phyloP scores from a whole-genome alignment of 257 asterid genomes.

The Fraxinus cuspidata region DNA sequence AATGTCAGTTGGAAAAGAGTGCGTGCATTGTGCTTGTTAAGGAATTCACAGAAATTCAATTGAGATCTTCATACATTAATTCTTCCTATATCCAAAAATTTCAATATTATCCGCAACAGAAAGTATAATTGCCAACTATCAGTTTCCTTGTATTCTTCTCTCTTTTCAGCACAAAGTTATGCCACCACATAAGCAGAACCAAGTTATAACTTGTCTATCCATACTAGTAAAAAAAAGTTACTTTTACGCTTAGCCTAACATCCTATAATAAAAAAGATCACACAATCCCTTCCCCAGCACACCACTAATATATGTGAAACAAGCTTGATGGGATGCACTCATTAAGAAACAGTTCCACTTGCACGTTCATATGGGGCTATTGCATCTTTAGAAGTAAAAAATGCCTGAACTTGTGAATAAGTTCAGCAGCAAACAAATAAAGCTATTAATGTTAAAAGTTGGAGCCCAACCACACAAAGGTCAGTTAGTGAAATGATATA shows the following conservation, averaged over 20 bases:
- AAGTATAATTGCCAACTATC: neutral
- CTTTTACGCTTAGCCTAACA: neutral
- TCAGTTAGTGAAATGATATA: neutral
- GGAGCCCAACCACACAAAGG: neutral
- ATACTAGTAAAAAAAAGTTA: no score
- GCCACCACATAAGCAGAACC: neutral
- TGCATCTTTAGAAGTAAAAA: neutral
- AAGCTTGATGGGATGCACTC: no score
- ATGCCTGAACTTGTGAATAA: neutral
- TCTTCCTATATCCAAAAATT: no score
- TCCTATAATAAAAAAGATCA: neutral
- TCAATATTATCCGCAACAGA: neutral
- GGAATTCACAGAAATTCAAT: neutral
- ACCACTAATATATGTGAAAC: no score
- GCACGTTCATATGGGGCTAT: neutral
- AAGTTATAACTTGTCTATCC: neutral
- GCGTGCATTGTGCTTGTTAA: neutral
- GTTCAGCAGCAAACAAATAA: slow-evolving; percentile 2
- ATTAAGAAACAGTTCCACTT: no score
- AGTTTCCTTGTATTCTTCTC: no score
- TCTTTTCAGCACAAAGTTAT: neutral
- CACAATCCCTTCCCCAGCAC: no score
- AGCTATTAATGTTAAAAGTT: slow-evolving; percentile 7
- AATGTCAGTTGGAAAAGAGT: neutral
- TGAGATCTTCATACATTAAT: no score